Evolutionary conservation across 2,329 filamentous ascomycete species (phyloP).

Genomic region (Epichloe brachyelytri): DNA sequence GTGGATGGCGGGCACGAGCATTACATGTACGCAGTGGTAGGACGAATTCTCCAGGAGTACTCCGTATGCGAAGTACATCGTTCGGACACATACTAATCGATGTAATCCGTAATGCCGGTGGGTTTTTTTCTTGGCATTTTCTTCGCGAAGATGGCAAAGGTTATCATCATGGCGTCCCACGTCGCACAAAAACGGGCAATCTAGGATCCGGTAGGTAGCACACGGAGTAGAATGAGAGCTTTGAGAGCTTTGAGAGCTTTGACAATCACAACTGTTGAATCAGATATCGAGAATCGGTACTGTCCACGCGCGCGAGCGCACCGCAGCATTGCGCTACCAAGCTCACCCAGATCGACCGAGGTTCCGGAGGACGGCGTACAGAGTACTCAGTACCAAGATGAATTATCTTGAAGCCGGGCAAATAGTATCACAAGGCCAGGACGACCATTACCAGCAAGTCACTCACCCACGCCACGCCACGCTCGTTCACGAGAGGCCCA

Average conservation of each 20-base stretch:
- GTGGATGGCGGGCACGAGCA: slow-evolving; percentile 7
- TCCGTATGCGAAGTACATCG: neutral
- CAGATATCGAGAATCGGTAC: neutral
- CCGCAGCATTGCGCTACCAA: neutral
- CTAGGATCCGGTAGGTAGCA: neutral
- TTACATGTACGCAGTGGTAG: slow-evolving; percentile 2
- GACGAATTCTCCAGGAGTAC: neutral
- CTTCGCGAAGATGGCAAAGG: neutral
- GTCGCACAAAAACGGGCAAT: neutral
- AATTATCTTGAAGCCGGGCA: neutral
- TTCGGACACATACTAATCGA: neutral
- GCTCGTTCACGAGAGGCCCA: neutral
- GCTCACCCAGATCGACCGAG: neutral
- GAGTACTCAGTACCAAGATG: neutral
- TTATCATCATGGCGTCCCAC: neutral
- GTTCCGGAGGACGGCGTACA: neutral
- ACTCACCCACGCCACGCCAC: no score
- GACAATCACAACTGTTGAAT: neutral
- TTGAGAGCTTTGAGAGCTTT: neutral
- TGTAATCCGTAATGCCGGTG: neutral
- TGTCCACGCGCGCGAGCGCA: neutral
- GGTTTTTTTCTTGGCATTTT: neutral
- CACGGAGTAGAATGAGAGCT: no score
- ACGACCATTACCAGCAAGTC: neutral
- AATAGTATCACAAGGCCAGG: neutral